These are phyloP conservation scores for Pichia phayaonensis DNA, from an alignment of 805 yeast genomes.

Conservation along the genomic window DNA sequence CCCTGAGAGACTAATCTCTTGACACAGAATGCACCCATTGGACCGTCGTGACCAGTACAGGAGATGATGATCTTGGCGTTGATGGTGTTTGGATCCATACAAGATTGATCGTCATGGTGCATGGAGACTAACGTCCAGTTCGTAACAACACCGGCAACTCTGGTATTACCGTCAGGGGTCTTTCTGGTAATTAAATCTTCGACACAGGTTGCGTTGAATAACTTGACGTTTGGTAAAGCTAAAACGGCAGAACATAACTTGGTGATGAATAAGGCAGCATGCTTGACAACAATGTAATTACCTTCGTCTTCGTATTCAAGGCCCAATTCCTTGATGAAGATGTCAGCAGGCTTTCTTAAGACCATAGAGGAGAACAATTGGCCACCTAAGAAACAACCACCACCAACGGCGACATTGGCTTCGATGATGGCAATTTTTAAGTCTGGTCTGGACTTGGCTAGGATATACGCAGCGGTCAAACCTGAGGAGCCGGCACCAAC, in stretches of 20 bases:
- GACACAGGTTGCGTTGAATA: slow-evolving; percentile 74
- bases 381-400: slow-evolving; percentile 76
- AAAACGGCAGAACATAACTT: slow-evolving; percentile 64
- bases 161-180: slow-evolving; percentile 49
- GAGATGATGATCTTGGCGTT: slow-evolving; percentile 58
- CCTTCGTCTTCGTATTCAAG: slow-evolving; percentile 73
- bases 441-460: slow-evolving; percentile 70
- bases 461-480: slow-evolving; percentile 63
- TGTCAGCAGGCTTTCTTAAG: slow-evolving; percentile 71
- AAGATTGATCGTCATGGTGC: slow-evolving; percentile 69
- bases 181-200: slow-evolving; percentile 73
- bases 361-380: slow-evolving; percentile 74
- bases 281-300: slow-evolving; percentile 71
- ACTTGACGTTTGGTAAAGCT: slow-evolving; percentile 64
- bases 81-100: slow-evolving; percentile 80
- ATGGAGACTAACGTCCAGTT: slow-evolving; percentile 75
- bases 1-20: slow-evolving; percentile 56
- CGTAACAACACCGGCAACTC: slow-evolving; percentile 74
- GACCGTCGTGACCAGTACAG: slow-evolving; percentile 78
- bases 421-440: slow-evolving; percentile 67
- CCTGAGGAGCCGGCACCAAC: slow-evolving; percentile 79
- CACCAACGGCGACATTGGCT: slow-evolving; percentile 71
- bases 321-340: slow-evolving; percentile 55
- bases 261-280: slow-evolving; percentile 62
- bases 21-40: slow-evolving; percentile 73